Evolutionary conservation across 2,329 filamentous ascomycete genomes (phyloP).

Genomic region (Anisogramma anomala): DNA sequence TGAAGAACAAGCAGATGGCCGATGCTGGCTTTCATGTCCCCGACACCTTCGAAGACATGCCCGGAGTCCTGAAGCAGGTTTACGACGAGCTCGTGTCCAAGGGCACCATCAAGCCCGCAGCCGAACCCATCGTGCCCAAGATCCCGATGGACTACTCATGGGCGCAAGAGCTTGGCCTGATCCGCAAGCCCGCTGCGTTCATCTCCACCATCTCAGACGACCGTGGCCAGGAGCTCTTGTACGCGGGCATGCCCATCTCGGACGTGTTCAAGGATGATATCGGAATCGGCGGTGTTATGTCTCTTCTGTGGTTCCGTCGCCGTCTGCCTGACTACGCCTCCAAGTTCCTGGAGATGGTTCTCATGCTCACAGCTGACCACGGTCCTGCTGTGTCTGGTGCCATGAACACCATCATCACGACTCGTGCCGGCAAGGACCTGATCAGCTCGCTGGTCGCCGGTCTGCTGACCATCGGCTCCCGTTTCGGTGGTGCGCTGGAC

Average conservation of each 20-base stretch:
- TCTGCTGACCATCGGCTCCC: constrained; percentile 95
- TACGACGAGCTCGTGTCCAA: constrained; percentile 81
- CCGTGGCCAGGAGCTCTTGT: constrained; percentile 97
- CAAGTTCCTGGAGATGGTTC: constrained; percentile 99
- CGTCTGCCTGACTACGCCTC: constrained; percentile 90
- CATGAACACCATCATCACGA: constrained; percentile 99
- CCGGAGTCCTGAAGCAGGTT: constrained; percentile 60
- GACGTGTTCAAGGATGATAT: constrained; percentile 99
- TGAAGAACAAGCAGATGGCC: constrained; percentile 95
- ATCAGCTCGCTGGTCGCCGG: constrained; percentile 91
- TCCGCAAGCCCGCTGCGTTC: constrained; percentile 98
- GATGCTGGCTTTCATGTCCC: constrained; percentile 92
- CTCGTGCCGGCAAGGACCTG: constrained; percentile 95
- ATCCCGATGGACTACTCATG: constrained; percentile 99
- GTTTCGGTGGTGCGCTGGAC: constrained; percentile 96
- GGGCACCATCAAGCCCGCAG: constrained; percentile 72
- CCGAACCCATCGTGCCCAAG: constrained; percentile 92
- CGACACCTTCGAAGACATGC: constrained; percentile 94
- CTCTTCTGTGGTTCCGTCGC: constrained; percentile 97
- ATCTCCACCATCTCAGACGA: constrained; percentile 99
- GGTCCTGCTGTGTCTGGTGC: constrained; percentile 97
- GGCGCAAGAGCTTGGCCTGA: constrained; percentile 97
- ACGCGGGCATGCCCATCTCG: constrained; percentile 99
- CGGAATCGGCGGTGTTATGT: constrained; percentile 99
- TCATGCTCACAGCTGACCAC: constrained; percentile 99